Evolutionary conservation across 73 alveolate genomes (phyloP).

Genomic region (Urostyla sp.): DNA sequence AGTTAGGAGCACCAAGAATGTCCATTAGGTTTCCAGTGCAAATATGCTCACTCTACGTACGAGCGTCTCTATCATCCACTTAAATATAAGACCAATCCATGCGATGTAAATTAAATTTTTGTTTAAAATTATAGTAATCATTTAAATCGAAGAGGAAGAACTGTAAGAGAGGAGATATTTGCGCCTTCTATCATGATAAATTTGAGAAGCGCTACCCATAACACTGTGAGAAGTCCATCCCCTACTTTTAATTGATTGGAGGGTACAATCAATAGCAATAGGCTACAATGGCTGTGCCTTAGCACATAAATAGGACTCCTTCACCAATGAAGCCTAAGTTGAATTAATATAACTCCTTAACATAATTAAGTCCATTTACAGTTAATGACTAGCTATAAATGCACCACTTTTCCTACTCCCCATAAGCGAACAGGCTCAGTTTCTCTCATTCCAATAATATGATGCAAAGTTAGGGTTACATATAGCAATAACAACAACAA

Average conservation of each 20-base stretch:
- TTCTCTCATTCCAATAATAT: too few relatives aligned
- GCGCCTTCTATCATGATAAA: constrained; percentile 69
- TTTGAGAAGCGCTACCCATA: constrained; percentile 10
- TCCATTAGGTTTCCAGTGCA: constrained; percentile 51
- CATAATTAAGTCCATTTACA: too few relatives aligned
- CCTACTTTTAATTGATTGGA: constrained; percentile 3
- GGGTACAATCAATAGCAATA: neutral
- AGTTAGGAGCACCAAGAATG: constrained; percentile 19
- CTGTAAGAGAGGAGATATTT: constrained; percentile 60
- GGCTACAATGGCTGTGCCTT: too few relatives aligned
- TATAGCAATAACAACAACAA: too few relatives aligned
- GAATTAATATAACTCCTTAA: too few relatives aligned
- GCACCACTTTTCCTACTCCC: too few relatives aligned
- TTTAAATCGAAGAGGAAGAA: constrained; percentile 38
- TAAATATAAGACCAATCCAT: constrained; percentile 57
- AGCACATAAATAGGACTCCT: too few relatives aligned
- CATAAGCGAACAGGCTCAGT: too few relatives aligned
- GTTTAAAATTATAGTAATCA: neutral
- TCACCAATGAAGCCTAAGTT: too few relatives aligned
- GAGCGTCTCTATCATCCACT: constrained; percentile 70
- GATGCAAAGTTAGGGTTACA: too few relatives aligned
- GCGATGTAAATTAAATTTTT: constrained; percentile 30
- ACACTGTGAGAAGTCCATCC: neutral
- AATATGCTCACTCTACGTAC: constrained; percentile 59
- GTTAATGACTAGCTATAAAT: too few relatives aligned